phyloP scores from a whole-genome alignment of 768 basidiomycete genomes.

The Xerocomellus chrysenteron region DNA sequence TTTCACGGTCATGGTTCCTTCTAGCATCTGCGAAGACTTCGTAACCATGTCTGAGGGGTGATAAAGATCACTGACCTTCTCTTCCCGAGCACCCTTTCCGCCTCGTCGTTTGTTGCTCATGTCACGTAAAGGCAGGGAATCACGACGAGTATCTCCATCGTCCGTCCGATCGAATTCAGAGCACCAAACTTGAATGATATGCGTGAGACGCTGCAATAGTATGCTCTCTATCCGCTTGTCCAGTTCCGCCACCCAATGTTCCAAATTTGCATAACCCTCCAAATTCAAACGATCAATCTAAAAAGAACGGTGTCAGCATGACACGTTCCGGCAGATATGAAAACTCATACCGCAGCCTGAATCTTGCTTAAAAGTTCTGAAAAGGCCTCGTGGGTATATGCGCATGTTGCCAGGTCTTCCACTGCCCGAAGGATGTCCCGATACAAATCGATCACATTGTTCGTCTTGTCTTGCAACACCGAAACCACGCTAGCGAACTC shows the following conservation, averaged over 20 bases:
- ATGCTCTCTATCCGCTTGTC: constrained; percentile 82
- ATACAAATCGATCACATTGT: constrained; percentile 88
- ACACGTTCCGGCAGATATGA: neutral
- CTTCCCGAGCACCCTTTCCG: constrained; percentile 73
- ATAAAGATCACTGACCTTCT: constrained; percentile 53
- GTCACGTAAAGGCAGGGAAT: constrained; percentile 50
- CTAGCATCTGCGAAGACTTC: constrained; percentile 52
- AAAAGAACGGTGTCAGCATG: neutral
- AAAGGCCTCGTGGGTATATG: constrained; percentile 84
- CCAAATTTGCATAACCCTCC: constrained; percentile 93
- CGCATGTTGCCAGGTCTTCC: constrained; percentile 84
- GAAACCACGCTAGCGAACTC: constrained; percentile 95
- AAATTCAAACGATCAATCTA: constrained; percentile 93
- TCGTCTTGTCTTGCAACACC: constrained; percentile 94
- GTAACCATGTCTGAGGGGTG: neutral
- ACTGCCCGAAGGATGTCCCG: constrained; percentile 81
- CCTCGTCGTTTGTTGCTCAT: constrained; percentile 62
- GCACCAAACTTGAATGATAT: constrained; percentile 87
- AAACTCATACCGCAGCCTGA: constrained; percentile 71
- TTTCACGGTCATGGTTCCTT: constrained; percentile 72
- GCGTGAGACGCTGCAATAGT: constrained; percentile 68
- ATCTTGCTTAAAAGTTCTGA: constrained; percentile 72
- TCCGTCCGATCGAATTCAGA: constrained; percentile 78
- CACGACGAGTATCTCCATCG: constrained; percentile 62
- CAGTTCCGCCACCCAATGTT: constrained; percentile 85